Percentiles rank a stretch among this genome's conserved stretches.
These are phyloP conservation scores for Pachysandra terminalis DNA, from an alignment of 164 flowering plant species.

Conservation along the genomic window DNA sequence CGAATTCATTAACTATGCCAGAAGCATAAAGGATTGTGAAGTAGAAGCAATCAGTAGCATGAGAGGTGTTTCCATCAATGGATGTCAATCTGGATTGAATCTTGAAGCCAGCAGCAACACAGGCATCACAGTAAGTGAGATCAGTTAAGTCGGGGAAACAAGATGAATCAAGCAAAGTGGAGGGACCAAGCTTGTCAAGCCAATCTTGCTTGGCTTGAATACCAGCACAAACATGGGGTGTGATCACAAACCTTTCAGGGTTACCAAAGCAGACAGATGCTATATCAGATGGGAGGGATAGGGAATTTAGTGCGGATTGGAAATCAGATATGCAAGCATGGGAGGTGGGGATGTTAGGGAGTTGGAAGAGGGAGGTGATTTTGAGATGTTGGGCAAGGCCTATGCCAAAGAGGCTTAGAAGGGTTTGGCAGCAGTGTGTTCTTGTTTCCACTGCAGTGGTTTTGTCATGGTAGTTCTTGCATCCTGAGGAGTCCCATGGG, in stretches of 20 bases:
- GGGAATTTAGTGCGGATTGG: conserved; percentile 38
- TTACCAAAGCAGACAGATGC: conserved; percentile 37
- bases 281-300: conserved; percentile 33
- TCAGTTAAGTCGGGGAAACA: conserved; percentile 49
- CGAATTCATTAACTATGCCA: conserved; percentile 52
- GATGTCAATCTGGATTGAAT: conserved; percentile 33
- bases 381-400: conserved; percentile 47
- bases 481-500: conserved; percentile 47
- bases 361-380: conserved; percentile 41
- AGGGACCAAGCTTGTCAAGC: conserved; percentile 36
- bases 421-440: conserved; percentile 38
- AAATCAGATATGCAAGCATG: conserved; percentile 38
- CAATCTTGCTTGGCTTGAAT: conserved; percentile 49
- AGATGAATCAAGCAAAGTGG: conserved; percentile 35
- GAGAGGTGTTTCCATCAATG: conserved; percentile 49
- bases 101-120: conserved; percentile 45
- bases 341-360: conserved; percentile 36
- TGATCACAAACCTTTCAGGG: conserved; percentile 39
- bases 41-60: conserved; percentile 52
- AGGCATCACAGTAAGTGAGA: conserved; percentile 45
- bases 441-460: background rate
- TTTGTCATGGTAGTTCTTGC: conserved; percentile 19
- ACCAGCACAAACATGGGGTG: conserved; percentile 43
- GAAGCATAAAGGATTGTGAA: conserved; percentile 67
- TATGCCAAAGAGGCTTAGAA: conserved; percentile 48